Conservation (phyloP, 371 early-diverging fungal species). For the Umbelopsis sp. region DNA sequence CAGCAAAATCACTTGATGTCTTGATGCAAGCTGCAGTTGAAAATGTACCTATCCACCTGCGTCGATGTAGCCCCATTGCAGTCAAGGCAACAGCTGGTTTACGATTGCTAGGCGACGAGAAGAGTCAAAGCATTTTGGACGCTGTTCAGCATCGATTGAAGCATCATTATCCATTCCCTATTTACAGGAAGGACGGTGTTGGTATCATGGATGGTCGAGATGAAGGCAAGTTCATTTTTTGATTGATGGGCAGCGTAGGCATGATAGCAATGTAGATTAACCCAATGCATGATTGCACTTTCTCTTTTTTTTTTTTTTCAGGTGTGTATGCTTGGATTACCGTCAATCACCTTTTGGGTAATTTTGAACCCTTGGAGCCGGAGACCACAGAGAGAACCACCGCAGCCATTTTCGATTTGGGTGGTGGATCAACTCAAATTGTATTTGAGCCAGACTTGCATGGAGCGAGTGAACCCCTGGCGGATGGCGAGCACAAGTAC, state of each 20-base stretch:
- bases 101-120: constrained; percentile 73
- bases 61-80: constrained; percentile 83
- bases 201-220: constrained; percentile 94
- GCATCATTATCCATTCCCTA: constrained; percentile 81
- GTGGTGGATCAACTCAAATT: constrained; percentile 96
- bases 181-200: constrained; percentile 67
- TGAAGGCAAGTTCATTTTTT: constrained; percentile 66
- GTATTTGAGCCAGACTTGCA: constrained; percentile 87
- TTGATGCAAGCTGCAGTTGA: constrained; percentile 75
- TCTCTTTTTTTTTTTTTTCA: constrained; percentile 20
- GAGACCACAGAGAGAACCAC: constrained; percentile 54
- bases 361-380: constrained; percentile 40
- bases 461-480: constrained; percentile 46
- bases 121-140: constrained; percentile 74
- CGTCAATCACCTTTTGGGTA: constrained; percentile 86
- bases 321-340: constrained; percentile 98
- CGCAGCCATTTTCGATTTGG: constrained; percentile 94
- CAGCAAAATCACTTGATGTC: constrained; percentile 80
- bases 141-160: constrained; percentile 70
- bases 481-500: constrained; percentile 70
- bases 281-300: not conserved
- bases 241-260: not conserved
- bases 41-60: constrained; percentile 69
- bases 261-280: not conserved
- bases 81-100: constrained; percentile 97